phyloP scores from a whole-genome alignment of 148 eudicot genomes.

The Vaccinium darrowii region DNA sequence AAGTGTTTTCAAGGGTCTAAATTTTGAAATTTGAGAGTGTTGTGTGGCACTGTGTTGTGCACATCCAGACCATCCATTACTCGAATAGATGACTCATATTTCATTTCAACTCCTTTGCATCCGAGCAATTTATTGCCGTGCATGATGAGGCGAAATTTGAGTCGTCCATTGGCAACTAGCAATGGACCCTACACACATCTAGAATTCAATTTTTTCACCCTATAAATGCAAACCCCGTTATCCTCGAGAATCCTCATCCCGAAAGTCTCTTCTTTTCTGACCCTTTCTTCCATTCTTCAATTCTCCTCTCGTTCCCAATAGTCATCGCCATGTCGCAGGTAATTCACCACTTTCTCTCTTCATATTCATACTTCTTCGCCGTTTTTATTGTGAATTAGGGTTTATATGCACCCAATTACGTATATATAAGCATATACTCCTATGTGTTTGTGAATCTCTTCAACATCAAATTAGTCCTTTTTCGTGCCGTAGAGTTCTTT shows the following conservation, averaged over 20 bases:
- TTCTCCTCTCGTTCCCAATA: neutral
- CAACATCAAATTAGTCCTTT: neutral
- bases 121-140: no score
- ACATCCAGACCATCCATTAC: no score
- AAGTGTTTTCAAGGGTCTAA: no score
- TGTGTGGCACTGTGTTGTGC: no score
- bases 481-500: neutral
- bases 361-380: neutral
- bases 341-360: neutral
- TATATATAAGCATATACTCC: neutral
- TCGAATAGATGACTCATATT: no score
- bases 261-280: neutral
- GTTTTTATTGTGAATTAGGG: neutral
- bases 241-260: neutral
- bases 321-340: slow-evolving; percentile 12
- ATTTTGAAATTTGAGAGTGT: no score
- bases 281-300: neutral
- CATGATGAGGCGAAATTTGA: no score
- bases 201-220: neutral
- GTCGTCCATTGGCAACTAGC: no score
- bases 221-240: neutral
- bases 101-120: no score
- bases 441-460: neutral
- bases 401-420: neutral
- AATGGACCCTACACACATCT: no score